Evolutionary conservation across 768 basidiomycete species (phyloP), one percentile per base, ranked within the genome.

Genomic region (Leccinum uliginosum): DNA sequence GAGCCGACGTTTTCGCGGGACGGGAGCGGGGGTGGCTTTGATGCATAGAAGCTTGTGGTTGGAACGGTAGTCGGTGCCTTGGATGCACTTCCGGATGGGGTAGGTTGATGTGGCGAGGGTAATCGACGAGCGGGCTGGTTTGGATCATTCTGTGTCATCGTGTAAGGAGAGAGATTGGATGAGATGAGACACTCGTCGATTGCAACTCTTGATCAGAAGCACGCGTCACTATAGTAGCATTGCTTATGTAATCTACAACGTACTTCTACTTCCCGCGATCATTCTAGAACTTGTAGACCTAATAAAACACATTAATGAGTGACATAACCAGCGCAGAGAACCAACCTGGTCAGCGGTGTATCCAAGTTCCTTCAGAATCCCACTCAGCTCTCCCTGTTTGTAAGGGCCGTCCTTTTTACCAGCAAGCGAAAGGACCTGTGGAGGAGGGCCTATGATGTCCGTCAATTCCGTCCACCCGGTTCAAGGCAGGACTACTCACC

Each of bases 261-360:
- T 59, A 61, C 38, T 38, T 52, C 51, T 55, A 29, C 53, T 29
- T 9, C 43, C 65, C 58, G 11, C 40, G 40, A 43, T 43, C 40
- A 43, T 43, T 43, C 45, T 46, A 78, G 59, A 79, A 79, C 55
- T 78, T 78, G 66, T 64, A 78, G 19, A 78, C 75, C 76, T 77
- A 32, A 32, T 14, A 32, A 12, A 32, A 14, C 32, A 32, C 32
- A 21, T n/a, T n/a, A n/a, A 30, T 15, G 15, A 35, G 0, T 17
- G 50, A 10, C 9, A 53, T 1, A 32, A 26, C 21, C 19, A 8
- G 5, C 6, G 24, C 11, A 53, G 29, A 21, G 46, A 14, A 7
- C 68, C n/a, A 55, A 94, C 94, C 80, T 98, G 93, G 17, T 91
- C 87, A 59, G 83, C 79, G 9, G 78, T 86, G 70, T 96, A 99